Conservation (phyloP, 495 filamentous ascomycete genomes). For the Paragyromitra xinjiangensis region DNA sequence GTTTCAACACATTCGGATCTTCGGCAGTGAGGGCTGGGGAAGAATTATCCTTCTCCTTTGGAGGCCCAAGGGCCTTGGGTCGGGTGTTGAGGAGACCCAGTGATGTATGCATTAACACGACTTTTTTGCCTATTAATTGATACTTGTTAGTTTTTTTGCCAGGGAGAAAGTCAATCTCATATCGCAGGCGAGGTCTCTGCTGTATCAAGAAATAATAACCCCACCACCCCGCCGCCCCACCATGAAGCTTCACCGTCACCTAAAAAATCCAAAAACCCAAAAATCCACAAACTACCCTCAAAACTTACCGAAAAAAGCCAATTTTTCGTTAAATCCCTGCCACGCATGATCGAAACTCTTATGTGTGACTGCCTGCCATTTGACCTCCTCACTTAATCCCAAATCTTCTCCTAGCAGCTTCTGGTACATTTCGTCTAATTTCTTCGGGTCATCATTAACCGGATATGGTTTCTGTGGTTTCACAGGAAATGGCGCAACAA, state of each 20-base stretch:
- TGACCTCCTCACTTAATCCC: constrained; percentile 86
- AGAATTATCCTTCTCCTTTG: constrained; percentile 13
- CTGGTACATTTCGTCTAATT: constrained; percentile 78
- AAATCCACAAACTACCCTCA: not conserved
- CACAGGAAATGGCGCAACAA: constrained; percentile 40
- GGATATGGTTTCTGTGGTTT: constrained; percentile 37
- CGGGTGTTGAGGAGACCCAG: constrained; percentile 70
- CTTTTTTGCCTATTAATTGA: constrained; percentile 72
- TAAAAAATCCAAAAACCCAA: constrained; percentile 2
- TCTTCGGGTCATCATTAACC: constrained; percentile 76
- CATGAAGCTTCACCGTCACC: not conserved
- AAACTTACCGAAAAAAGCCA: constrained; percentile 84
- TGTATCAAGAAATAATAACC: constrained; percentile 22
- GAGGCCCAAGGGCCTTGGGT: constrained; percentile 20
- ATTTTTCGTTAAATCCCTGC: constrained; percentile 90
- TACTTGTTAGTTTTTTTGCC: constrained; percentile 32
- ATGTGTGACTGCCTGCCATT: constrained; percentile 97
- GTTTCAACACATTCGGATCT: constrained; percentile 62
- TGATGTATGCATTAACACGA: constrained; percentile 80
- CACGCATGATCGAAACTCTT: constrained; percentile 97
- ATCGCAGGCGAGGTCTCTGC: not conserved
- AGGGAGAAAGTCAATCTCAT: not conserved
- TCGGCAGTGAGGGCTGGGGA: not conserved
- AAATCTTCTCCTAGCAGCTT: constrained; percentile 71
- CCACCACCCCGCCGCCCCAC: constrained; percentile 8